phyloP scores from a whole-genome alignment of 176 grass and related monocot species.

The Miscanthus lutarioriparius region DNA sequence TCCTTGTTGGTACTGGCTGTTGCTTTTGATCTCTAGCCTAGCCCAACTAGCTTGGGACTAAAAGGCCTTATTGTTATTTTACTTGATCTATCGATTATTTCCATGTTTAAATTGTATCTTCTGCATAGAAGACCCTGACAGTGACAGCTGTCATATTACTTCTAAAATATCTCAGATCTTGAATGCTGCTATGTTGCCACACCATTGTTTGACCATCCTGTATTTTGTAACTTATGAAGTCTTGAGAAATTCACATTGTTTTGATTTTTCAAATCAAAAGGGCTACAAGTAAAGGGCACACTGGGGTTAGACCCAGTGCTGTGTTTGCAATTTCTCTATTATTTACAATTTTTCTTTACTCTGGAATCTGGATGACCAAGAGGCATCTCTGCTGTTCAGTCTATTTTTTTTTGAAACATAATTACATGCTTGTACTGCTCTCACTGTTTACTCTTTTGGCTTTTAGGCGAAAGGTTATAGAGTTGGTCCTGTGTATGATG shows the following conservation, averaged over 20 bases:
- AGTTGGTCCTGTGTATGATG: conserved; percentile 99
- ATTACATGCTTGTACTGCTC: conserved; percentile 20
- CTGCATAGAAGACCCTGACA: conserved; percentile 3
- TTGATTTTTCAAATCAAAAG: conserved; percentile 4
- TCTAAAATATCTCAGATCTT: conserved; percentile 15
- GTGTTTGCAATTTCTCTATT: background rate
- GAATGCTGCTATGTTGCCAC: conserved; percentile 1
- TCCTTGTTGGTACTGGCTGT: background rate
- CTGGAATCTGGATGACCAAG: conserved; percentile 9
- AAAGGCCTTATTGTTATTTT: background rate
- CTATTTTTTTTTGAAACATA: conserved; percentile 11
- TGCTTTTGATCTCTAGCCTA: conserved; percentile 12
- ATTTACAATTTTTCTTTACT: conserved; percentile 24
- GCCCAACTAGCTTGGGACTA: conserved; percentile 5
- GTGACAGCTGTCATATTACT: conserved; percentile 11
- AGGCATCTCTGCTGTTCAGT: conserved; percentile 17
- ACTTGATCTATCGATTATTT: background rate
- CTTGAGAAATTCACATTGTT: background rate
- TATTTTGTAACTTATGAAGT: background rate
- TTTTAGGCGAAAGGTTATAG: conserved; percentile 98
- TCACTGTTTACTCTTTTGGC: conserved; percentile 31
- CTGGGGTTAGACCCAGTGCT: background rate
- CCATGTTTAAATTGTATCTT: conserved; percentile 1
- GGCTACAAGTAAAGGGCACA: background rate
- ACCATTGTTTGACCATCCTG: conserved; percentile 7